Percentiles rank a stretch among this genome's conserved stretches.
These are phyloP conservation scores for Maudiozyma saulgeensis DNA, from an alignment of 805 yeast genomes.

Conservation along the genomic window DNA sequence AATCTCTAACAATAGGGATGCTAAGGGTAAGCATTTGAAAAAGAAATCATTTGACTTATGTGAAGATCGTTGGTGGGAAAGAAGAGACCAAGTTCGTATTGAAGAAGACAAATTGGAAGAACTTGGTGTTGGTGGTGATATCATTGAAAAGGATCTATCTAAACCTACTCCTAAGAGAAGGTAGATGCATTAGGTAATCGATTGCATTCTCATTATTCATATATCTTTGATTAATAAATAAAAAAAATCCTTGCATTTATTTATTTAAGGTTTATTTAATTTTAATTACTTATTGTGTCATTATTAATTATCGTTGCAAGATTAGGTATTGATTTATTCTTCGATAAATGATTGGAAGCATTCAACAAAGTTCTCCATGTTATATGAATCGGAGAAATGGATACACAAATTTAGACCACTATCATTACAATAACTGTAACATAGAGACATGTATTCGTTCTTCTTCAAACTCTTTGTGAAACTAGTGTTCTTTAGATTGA, in stretches of 20 bases:
- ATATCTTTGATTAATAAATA: neutral
- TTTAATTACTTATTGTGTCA: neutral
- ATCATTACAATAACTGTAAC: constrained; percentile 14
- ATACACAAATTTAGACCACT: constrained; percentile 23
- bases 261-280: neutral
- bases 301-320: neutral
- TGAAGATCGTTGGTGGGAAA: constrained; percentile 97
- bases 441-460: constrained; percentile 21
- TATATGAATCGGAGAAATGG: constrained; percentile 20
- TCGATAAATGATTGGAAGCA: constrained; percentile 24
- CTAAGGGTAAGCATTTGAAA: constrained; percentile 84
- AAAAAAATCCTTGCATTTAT: neutral
- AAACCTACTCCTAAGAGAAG: constrained; percentile 46
- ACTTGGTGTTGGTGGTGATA: constrained; percentile 81
- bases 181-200: neutral
- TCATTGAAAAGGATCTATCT: constrained; percentile 61
- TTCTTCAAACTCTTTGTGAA: constrained; percentile 17
- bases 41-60: constrained; percentile 82
- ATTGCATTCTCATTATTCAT: too few relatives aligned
- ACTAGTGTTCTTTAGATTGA: constrained; percentile 14
- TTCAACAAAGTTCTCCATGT: constrained; percentile 23
- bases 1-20: constrained; percentile 71
- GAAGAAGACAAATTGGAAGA: constrained; percentile 88
- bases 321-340: constrained; percentile 1
- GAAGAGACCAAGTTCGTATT: constrained; percentile 82